Evolutionary conservation across 2,329 filamentous ascomycete species (phyloP), one percentile per base, ranked within the genome.

Genomic region (Emergomyces orientalis): DNA sequence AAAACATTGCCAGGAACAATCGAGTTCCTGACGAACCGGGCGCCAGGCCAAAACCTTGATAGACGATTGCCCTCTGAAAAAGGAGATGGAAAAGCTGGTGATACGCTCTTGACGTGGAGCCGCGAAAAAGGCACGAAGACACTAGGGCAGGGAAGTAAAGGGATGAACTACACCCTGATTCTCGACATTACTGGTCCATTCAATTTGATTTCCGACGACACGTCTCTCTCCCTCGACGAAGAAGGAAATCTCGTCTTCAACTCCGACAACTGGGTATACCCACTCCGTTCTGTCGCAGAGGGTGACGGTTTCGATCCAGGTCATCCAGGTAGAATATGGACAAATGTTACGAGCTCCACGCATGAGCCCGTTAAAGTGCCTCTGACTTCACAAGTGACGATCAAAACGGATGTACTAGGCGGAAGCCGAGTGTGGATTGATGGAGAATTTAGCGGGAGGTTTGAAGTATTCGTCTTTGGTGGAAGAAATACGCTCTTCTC

Each of bases 381-480:
- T 0, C 55, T 71, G 0, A 71, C 74, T 0, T 72, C 70, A 0
- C 69, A 70, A 0, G 67, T 82, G 4, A 77, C 72, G 0, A 77
- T 83, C 17, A 73, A 73, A 25, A 80, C 79, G 0, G 77, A 82
- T 60, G 69, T 73, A 1, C 67, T 77, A 7, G 76, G 78, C 17
- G 81, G 82, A 0, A 81, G 76, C 61, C 72, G 80, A 1, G 80
- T 79, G 0, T 84, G 80, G 79, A 65, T 82, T 0, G 68, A 81
- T 62, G 77, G 73, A 8, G 56, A 65, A 0, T 82, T 83, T 56
- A 74, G 66, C 0, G 82, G 82, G 0, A 70, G 82, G 11, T 84
- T 83, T 60, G 81, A 84, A 65, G 81, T 83, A 0, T 82, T 81
- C 63, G 77, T 84, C 0, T 84, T 77, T 65, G 81, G 81, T 0